These are phyloP conservation scores for Scheffersomyces coipomensis DNA, from an alignment of 805 yeast genomes.

Conservation along the genomic window DNA sequence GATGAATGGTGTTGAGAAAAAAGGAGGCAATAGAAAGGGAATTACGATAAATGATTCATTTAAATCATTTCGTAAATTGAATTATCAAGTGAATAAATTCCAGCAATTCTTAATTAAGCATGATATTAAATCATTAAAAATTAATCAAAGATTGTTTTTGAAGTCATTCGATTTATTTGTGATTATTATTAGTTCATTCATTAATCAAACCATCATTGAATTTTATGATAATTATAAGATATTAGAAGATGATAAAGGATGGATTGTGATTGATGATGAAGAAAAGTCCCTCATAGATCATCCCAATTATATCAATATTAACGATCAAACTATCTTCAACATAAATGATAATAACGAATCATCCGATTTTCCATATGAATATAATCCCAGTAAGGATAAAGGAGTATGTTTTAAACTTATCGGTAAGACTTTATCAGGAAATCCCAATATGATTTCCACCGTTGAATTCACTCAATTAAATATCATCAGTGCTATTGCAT, in stretches of 20 bases:
- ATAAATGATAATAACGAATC: neutral
- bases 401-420: conserved; percentile 33
- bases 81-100: conserved; percentile 22
- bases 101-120: conserved; percentile 12
- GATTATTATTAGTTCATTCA: conserved; percentile 43
- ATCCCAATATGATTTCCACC: conserved; percentile 5
- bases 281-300: conserved; percentile 2
- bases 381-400: conserved; percentile 30
- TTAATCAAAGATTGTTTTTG: conserved; percentile 22
- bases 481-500: conserved; percentile 52
- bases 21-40: conserved; percentile 10
- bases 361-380: conserved; percentile 24
- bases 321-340: neutral
- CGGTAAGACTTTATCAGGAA: conserved; percentile 7
- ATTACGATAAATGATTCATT: conserved; percentile 19
- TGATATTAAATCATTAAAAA: conserved; percentile 19
- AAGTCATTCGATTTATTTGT: conserved; percentile 31
- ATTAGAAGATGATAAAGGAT: conserved; percentile 5
- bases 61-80: conserved; percentile 15
- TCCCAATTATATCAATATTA: neutral
- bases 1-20: conserved; percentile 22
- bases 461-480: conserved; percentile 48
- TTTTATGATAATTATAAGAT: conserved; percentile 22
- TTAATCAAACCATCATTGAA: conserved; percentile 40
- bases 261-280: neutral